A percentile compares a stretch with the other conserved stretches of the same genome.
Conservation (phyloP, 768 basidiomycete genomes). For the Tylopilus sp. region DNA sequence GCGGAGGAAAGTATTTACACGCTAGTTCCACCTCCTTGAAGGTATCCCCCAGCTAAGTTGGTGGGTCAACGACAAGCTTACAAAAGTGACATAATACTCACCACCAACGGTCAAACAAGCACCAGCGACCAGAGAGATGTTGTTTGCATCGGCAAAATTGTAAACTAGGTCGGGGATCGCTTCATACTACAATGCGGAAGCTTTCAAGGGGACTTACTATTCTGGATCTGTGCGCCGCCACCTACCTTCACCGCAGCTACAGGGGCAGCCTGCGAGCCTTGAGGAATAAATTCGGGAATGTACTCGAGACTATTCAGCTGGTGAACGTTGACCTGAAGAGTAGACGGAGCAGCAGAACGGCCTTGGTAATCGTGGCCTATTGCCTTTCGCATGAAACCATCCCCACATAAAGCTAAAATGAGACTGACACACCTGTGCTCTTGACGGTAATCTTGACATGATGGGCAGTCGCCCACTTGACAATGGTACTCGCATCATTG, state of each 20-base stretch:
- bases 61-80: neutral
- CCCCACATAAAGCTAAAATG: neutral
- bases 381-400: neutral
- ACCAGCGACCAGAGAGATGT: conserved; percentile 17
- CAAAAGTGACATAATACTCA: neutral
- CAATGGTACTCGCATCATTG: conserved; percentile 17
- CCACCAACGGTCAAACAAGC: conserved; percentile 22
- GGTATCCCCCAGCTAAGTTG: conserved; percentile 42
- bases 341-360: too few species aligned
- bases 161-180: conserved; percentile 13
- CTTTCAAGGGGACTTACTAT: conserved; percentile 7
- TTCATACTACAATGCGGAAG: neutral
- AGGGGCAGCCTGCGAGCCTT: conserved; percentile 11
- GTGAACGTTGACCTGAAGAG: conserved; percentile 24
- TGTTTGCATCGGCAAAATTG: conserved; percentile 6
- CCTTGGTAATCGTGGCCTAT: conserved; percentile 23
- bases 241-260: conserved; percentile 19
- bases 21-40: conserved; percentile 48
- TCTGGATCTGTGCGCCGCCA: conserved; percentile 12
- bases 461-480: conserved; percentile 19
- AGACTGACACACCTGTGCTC: conserved; percentile 12
- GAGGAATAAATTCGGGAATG: conserved; percentile 14
- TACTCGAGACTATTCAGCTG: conserved; percentile 11
- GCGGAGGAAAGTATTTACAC: conserved; percentile 8
- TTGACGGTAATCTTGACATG: conserved; percentile 19